Percentiles rank a stretch among this genome's conserved stretches.
Evolutionary conservation across 805 yeast species (phyloP).

Genomic region (Wickerhamomyces chambardii): DNA sequence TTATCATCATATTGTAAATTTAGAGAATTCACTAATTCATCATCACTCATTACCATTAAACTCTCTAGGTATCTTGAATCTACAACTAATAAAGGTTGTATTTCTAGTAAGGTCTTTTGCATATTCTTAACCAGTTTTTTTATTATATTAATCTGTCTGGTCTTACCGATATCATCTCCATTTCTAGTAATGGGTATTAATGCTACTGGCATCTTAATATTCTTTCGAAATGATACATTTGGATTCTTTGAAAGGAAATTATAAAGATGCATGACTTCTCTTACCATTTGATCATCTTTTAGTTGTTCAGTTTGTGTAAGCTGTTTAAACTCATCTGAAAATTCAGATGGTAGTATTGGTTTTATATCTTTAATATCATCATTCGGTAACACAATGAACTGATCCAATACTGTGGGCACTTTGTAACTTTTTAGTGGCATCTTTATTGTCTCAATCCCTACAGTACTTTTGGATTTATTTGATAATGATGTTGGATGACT

Average conservation of each 20-base stretch:
- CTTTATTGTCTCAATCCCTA: slow-evolving; percentile 1
- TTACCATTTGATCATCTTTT: slow-evolving; percentile 8
- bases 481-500: slow-evolving; percentile 5
- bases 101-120: slow-evolving; percentile 4
- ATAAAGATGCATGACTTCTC: slow-evolving; percentile 11
- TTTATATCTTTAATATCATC: background rate
- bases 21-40: too few species aligned
- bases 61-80: slow-evolving; percentile 9
- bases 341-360: background rate
- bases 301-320: too few species aligned
- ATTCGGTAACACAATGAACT: background rate
- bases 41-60: slow-evolving; percentile 1
- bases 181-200: slow-evolving; percentile 9
- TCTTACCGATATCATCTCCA: slow-evolving; percentile 13
- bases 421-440: slow-evolving; percentile 3
- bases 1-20: too few species aligned
- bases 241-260: slow-evolving; percentile 5
- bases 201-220: slow-evolving; percentile 8
- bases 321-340: background rate
- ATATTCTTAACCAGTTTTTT: slow-evolving; percentile 13
- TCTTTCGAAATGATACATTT: slow-evolving; percentile 9
- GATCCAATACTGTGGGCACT: slow-evolving; percentile 2
- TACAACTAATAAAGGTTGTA: slow-evolving; percentile 13
- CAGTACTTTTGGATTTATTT: slow-evolving; percentile 1
- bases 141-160: slow-evolving; percentile 11